Evolutionary conservation across 179 eudicot species (phyloP).

Genomic region (Beta lomatogona): DNA sequence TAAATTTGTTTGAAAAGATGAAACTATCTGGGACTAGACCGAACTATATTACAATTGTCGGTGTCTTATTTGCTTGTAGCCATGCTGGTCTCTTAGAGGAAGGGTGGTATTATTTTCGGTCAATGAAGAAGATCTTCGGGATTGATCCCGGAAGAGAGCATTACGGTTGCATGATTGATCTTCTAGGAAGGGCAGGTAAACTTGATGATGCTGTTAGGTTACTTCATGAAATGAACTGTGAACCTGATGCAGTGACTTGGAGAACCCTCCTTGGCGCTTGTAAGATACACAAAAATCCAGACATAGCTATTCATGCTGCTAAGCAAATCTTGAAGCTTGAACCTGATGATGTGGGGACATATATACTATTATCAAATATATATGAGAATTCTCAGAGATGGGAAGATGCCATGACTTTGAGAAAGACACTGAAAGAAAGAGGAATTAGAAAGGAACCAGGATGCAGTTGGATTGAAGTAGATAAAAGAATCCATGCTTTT

Average conservation of each 20-base stretch:
- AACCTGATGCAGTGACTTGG: slow-evolving; percentile 70
- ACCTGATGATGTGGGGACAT: slow-evolving; percentile 64
- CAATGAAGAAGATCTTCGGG: slow-evolving; percentile 55
- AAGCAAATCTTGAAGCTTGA: slow-evolving; percentile 52
- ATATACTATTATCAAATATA: slow-evolving; percentile 57
- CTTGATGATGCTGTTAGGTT: slow-evolving; percentile 57
- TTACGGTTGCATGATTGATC: slow-evolving; percentile 77
- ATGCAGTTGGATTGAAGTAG: slow-evolving; percentile 73
- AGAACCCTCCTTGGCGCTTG: slow-evolving; percentile 67
- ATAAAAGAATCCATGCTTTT: slow-evolving; percentile 55
- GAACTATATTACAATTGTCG: slow-evolving; percentile 55
- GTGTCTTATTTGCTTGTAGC: slow-evolving; percentile 71
- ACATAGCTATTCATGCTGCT: slow-evolving; percentile 57
- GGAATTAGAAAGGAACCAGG: slow-evolving; percentile 62
- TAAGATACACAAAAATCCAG: slow-evolving; percentile 53
- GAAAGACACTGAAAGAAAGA: slow-evolving; percentile 44
- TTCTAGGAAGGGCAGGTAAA: slow-evolving; percentile 70
- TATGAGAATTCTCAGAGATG: slow-evolving; percentile 63
- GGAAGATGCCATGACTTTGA: slow-evolving; percentile 55
- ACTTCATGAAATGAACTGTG: slow-evolving; percentile 51
- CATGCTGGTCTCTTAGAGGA: slow-evolving; percentile 65
- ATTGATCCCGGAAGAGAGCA: slow-evolving; percentile 64
- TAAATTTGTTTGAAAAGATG: slow-evolving; percentile 49
- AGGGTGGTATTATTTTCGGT: slow-evolving; percentile 46
- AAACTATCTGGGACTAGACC: slow-evolving; percentile 41